Conservation (phyloP, 2,329 filamentous ascomycete genomes). For the Aspergillus pseudoglaucus region DNA sequence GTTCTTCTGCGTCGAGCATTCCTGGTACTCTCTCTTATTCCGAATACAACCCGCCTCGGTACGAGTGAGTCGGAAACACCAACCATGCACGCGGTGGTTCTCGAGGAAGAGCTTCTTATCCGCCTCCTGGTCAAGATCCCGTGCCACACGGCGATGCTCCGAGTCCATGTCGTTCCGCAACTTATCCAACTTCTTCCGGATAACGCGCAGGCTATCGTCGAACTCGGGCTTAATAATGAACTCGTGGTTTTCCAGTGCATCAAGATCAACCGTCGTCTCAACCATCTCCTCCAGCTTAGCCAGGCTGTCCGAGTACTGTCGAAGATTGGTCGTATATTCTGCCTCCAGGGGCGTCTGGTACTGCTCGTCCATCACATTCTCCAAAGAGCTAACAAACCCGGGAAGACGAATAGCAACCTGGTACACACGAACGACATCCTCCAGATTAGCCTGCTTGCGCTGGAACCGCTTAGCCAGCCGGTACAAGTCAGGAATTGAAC, state of each 20-base stretch:
- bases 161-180: constrained; percentile 73
- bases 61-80: constrained; percentile 89
- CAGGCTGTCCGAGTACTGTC: constrained; percentile 68
- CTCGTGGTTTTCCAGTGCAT: constrained; percentile 92
- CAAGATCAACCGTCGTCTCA: constrained; percentile 92
- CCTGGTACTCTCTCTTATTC: constrained; percentile 82
- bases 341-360: constrained; percentile 82
- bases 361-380: constrained; percentile 89
- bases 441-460: constrained; percentile 78
- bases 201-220: constrained; percentile 79
- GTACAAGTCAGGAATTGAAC: constrained; percentile 89
- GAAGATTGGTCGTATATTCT: constrained; percentile 79
- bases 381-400: constrained; percentile 80
- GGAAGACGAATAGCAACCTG: constrained; percentile 90
- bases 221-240: constrained; percentile 99
- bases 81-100: constrained; percentile 91
- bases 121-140: constrained; percentile 81
- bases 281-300: constrained; percentile 94
- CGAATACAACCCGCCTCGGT: constrained; percentile 88
- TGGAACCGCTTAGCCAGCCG: constrained; percentile 92
- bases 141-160: constrained; percentile 69
- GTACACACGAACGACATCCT: constrained; percentile 92
- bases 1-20: constrained; percentile 98
- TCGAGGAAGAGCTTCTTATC: constrained; percentile 99
- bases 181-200: constrained; percentile 84